Conservation (phyloP, 352 stramenopile species). For the Proteromonas lacertae region DNA sequence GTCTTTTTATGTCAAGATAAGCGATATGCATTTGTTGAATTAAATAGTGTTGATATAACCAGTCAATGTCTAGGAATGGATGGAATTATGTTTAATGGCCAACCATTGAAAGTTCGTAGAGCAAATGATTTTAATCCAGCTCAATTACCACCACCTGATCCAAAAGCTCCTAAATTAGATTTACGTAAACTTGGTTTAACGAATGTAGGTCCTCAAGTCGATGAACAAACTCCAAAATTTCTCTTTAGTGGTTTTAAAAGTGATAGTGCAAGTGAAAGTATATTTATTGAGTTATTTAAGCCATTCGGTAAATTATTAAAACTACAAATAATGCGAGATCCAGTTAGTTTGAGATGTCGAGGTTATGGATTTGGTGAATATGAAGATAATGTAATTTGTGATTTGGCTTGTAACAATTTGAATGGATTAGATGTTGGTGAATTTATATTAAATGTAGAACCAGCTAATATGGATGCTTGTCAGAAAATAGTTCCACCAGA, state of each 20-base stretch:
- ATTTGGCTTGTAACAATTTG: conserved; percentile 53
- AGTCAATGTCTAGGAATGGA: conserved; percentile 67
- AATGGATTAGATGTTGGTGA: conserved; percentile 72
- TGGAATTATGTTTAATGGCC: conserved; percentile 55
- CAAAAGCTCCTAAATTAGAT: no score
- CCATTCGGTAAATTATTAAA: conserved; percentile 64
- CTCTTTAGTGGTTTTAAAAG: no score
- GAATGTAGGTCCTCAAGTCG: no score
- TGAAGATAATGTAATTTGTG: conserved; percentile 30
- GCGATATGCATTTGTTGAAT: conserved; percentile 89
- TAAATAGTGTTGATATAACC: conserved; percentile 74
- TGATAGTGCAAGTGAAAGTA: conserved; percentile 72
- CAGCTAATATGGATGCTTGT: conserved; percentile 17
- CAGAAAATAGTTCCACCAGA: conserved; percentile 22
- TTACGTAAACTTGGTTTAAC: no score
- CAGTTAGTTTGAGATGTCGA: conserved; percentile 50
- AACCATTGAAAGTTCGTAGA: conserved; percentile 67
- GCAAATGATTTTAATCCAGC: conserved; percentile 85
- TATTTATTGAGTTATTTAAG: conserved; percentile 64
- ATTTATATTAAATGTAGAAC: conserved; percentile 44
- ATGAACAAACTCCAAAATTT: no score
- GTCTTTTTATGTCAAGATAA: conserved; percentile 12
- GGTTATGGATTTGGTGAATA: conserved; percentile 95
- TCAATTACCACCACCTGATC: conserved; percentile 22
- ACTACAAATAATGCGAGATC: conserved; percentile 79